These are phyloP conservation scores for Hericium rajendrae DNA, from an alignment of 768 basidiomycete species.

Conservation along the genomic window DNA sequence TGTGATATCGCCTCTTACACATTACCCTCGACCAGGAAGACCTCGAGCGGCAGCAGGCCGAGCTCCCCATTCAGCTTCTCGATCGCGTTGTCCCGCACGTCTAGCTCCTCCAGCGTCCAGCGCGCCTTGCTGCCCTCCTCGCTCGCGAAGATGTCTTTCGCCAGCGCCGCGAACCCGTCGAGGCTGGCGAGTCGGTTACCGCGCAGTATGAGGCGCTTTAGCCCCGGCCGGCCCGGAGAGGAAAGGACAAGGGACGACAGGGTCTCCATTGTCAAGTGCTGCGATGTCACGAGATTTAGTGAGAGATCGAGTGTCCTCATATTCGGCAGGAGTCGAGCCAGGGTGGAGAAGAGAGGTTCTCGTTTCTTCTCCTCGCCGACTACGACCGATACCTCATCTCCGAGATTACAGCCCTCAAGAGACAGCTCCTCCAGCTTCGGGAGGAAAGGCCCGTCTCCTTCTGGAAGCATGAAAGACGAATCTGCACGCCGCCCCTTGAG, in stretches of 20 bases:
- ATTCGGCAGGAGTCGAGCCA: slow-evolving; percentile 62
- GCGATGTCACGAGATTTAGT: slow-evolving; percentile 58
- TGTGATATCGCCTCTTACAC: slow-evolving; percentile 37
- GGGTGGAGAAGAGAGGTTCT: slow-evolving; percentile 47
- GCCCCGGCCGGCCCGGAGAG: slow-evolving; percentile 33
- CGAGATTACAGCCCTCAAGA: slow-evolving; percentile 64
- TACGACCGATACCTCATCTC: slow-evolving; percentile 45
- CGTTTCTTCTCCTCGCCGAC: slow-evolving; percentile 33
- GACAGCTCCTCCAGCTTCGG: slow-evolving; percentile 66
- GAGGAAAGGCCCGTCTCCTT: slow-evolving; percentile 32
- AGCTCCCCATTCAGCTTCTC: slow-evolving; percentile 57
- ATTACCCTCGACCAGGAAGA: slow-evolving; percentile 80
- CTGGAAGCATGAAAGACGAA: slow-evolving; percentile 47
- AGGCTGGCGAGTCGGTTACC: slow-evolving; percentile 60
- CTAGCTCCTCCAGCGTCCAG: slow-evolving; percentile 78
- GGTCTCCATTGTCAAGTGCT: slow-evolving; percentile 37
- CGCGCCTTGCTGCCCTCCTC: slow-evolving; percentile 32
- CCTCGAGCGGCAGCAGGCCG: slow-evolving; percentile 68
- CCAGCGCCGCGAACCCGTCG: slow-evolving; percentile 50
- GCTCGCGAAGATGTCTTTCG: slow-evolving; percentile 44
- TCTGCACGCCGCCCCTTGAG: slow-evolving; percentile 63
- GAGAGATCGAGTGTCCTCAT: slow-evolving; percentile 62
- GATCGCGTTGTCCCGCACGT: slow-evolving; percentile 76
- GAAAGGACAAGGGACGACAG: slow-evolving; percentile 42
- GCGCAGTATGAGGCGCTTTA: slow-evolving; percentile 55